Evolutionary conservation across 495 filamentous ascomycete species (phyloP).

Genomic region (Xylaria nigripes): DNA sequence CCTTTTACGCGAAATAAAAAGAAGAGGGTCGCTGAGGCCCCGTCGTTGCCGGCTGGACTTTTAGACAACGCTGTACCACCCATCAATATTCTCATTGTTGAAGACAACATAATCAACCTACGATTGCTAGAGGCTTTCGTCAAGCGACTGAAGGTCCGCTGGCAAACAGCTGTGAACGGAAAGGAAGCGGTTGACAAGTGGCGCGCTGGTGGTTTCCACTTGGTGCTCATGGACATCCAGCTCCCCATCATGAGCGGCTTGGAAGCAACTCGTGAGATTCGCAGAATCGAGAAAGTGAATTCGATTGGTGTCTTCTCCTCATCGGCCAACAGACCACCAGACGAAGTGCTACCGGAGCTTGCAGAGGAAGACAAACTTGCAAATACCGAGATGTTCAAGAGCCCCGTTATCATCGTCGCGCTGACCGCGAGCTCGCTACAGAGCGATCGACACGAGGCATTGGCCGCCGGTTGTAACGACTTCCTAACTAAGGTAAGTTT

Average conservation of each 20-base stretch:
- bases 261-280: constrained; percentile 94
- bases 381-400: constrained; percentile 73
- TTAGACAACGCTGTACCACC: constrained; percentile 82
- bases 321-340: constrained; percentile 33
- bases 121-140: constrained; percentile 90
- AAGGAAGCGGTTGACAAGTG: constrained; percentile 89
- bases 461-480: constrained; percentile 96
- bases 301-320: constrained; percentile 76
- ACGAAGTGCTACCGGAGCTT: constrained; percentile 28
- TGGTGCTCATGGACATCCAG: constrained; percentile 98
- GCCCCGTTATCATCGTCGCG: constrained; percentile 94
- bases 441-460: constrained; percentile 86
- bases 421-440: constrained; percentile 89
- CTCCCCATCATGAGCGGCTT: constrained; percentile 94
- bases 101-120: constrained; percentile 97
- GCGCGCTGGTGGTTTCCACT: constrained; percentile 88
- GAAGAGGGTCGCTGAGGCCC: constrained; percentile 45
- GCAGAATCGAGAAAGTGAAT: constrained; percentile 80
- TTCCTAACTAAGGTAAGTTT: constrained; percentile 87
- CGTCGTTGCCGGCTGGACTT: constrained; percentile 52
- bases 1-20: constrained; percentile 43
- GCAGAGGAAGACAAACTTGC: constrained; percentile 61
- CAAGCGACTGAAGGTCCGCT: constrained; percentile 93
- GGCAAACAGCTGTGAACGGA: constrained; percentile 93
- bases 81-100: constrained; percentile 95